Evolutionary conservation across 768 basidiomycete genomes (phyloP).

Genomic region (Pilatotrama ljubarskyi): DNA sequence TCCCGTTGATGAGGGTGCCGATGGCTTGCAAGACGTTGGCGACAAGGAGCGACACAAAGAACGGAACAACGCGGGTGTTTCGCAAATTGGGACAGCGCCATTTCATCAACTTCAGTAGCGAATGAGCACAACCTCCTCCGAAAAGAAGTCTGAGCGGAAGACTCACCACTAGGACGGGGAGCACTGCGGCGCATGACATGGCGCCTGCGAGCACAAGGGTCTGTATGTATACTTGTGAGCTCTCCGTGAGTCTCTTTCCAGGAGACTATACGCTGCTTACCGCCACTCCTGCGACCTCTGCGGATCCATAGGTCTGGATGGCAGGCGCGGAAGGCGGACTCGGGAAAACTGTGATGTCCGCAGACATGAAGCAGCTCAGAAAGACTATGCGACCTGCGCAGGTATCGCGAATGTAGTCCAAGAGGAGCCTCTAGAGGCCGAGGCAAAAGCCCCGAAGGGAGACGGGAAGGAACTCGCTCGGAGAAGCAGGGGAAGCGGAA

Average conservation of each 20-base stretch:
- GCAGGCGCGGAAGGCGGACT: background rate
- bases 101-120: conserved; percentile 17
- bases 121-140: background rate
- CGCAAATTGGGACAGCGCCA: conserved; percentile 19
- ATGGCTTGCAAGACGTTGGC: conserved; percentile 36
- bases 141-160: background rate
- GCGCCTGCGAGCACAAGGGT: conserved; percentile 28
- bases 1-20: conserved; percentile 33
- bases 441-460: conserved; percentile 7
- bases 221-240: conserved; percentile 9
- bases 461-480: background rate
- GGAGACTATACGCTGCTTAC: background rate
- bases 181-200: conserved; percentile 30
- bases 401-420: background rate
- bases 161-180: conserved; percentile 26
- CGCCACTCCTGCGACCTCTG: conserved; percentile 13
- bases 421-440: conserved; percentile 1
- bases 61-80: conserved; percentile 30
- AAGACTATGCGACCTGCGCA: conserved; percentile 2
- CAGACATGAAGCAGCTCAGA: background rate
- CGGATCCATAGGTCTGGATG: conserved; percentile 8
- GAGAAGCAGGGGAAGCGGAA: background rate
- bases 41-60: conserved; percentile 34
- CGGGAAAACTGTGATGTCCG: background rate
- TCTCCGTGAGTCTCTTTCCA: background rate